Base-by-base conservation (phyloP, 2,329 filamentous ascomycete genomes). In the Alternaria incomplexa region DNA sequence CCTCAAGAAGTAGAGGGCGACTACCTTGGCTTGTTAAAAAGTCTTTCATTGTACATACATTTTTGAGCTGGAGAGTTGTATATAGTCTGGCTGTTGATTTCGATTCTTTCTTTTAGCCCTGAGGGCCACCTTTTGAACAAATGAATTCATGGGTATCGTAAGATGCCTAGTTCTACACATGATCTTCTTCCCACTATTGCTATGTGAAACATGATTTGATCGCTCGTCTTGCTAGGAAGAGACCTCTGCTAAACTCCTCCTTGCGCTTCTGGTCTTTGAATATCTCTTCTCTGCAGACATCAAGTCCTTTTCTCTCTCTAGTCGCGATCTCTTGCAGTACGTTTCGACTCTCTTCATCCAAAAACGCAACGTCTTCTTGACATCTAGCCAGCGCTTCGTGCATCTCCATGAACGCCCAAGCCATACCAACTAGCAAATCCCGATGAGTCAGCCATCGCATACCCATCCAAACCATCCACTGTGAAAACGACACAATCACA, bases 401-500 rank as follows among this genome's bases (percentile, higher is more conserved):
- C 11, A 66, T 10, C 47, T 76, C 64, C 58, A 76, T 69, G 61
- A 79, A 80, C 5, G 75, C 77, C 65, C 69, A 76, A 6, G 76
- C 62, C 71, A 81, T 67, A 9, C 78, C 78, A 30, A 80, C 62
- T 5, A 81, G 64, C 26, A 73, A 55, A 47, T 72, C 73, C 3
- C 60, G 62, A 60, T 76, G 64, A 28, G 61, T 56, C 28, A 65
- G 43, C 71, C 68, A 72, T 8, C 58, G 58, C 68, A 70, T 70
- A 17, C 65, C 56, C 23, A 64, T 50, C 47, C 44, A 51, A 13
- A 69, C 1, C 66, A 73, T 68, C 62, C 62, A 64, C 45, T 63
- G 28, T 7, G 64, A 62, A 13, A 71, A 66, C 13, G 55, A 53
- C 1, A 44, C 71, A 87, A 65, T 88, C 84, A 5, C 75, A 85